Evolutionary conservation across 192 early-diverging fungal species (phyloP), one percentile per base, ranked within the genome.

Genomic region (Chytriomyces hyalinus): DNA sequence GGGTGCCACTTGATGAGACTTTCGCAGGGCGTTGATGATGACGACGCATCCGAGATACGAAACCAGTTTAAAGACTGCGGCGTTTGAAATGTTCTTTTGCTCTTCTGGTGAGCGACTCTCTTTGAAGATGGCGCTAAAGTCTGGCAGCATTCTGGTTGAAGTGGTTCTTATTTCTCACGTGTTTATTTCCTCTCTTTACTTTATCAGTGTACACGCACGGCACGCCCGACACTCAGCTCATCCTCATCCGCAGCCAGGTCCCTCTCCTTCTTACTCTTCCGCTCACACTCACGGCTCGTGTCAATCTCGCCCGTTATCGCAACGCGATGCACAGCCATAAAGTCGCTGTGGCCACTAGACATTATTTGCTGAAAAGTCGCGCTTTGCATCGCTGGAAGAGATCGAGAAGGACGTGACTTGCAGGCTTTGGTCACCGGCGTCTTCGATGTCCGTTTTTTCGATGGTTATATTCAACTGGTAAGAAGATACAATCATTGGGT

Each of bases 21-120:
- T 75, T 13, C 73, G 61, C 28, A 75, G 9, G n/a, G 66, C 73
- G 49, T 75, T 75, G 61, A 75, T 65, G 48, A 45, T 6, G 10
- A 66, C 64, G n/a, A 75, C 64, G 28, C 64, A 53, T 22, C 61
- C 66, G 22, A 80, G 24, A 22, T 47, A 70, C 43, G 76, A 46
- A 24, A 80, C 65, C 9, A 80, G 76, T 49, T 75, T 80, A 43
- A 80, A 80, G 4, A 80, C 66, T 1, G 66, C 75, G 15, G 75
- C 75, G 48, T 75, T 80, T 45, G 63, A 61, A 60, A 80, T 49
- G 43, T 20, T 61, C 11, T 61, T 13, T 49, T 78, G 67, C 48
- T 78, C 76, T 61, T 78, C 76, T 11, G 76, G 28, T 10, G 67
- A 47, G 17, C 76, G 66, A n/a, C 67, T 28, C 1, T 71, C 76